Evolutionary conservation across 2,329 filamentous ascomycete species (phyloP).

Genomic region (Fusarium pininemorale): DNA sequence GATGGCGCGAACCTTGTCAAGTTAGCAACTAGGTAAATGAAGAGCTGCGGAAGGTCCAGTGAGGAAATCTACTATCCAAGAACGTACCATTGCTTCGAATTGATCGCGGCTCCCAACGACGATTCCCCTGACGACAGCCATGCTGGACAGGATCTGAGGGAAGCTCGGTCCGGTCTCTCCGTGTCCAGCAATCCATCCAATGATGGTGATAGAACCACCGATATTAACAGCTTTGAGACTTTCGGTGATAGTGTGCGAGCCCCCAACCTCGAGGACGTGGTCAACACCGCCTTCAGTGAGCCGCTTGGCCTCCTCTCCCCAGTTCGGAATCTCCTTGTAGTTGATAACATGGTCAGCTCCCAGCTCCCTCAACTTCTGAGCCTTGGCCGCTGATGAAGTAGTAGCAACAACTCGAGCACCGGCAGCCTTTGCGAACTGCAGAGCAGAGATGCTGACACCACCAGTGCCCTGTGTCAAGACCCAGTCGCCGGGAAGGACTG

Average conservation of each 20-base stretch:
- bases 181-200: background rate
- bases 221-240: background rate
- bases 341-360: background rate
- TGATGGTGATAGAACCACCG: background rate
- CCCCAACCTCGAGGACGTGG: background rate
- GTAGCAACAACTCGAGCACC: background rate
- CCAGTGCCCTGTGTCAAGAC: background rate
- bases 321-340: background rate
- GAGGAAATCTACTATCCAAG: accelerated
- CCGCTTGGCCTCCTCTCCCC: background rate
- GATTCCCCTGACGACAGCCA: background rate
- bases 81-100: background rate
- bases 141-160: background rate
- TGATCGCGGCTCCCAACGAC: background rate
- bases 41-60: accelerated
- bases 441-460: background rate
- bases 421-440: background rate
- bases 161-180: background rate
- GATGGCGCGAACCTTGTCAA: background rate
- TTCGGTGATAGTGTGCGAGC: background rate
- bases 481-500: background rate
- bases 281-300: background rate
- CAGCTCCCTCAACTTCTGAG: background rate
- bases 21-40: accelerated
- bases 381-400: background rate